Conservation (phyloP, 768 basidiomycete species). For the Xerocomus spinulosus region DNA sequence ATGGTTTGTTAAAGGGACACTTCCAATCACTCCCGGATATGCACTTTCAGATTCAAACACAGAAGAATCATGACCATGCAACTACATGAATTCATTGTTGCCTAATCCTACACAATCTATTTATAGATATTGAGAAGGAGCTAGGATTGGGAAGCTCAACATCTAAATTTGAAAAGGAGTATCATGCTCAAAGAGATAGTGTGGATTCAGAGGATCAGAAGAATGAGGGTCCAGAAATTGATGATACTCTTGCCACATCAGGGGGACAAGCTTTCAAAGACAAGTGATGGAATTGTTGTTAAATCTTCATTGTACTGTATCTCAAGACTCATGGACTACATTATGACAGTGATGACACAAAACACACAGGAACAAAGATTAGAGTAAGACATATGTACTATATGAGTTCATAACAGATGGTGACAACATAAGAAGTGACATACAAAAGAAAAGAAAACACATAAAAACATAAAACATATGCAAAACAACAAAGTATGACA, state of each 20-base stretch:
- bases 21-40: constrained; percentile 9
- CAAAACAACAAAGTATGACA: no score
- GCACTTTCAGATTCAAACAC: constrained; percentile 3
- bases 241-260: not conserved
- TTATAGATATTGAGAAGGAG: constrained; percentile 10
- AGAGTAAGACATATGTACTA: no score
- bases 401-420: no score
- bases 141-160: not conserved
- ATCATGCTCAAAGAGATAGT: not conserved
- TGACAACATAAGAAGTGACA: no score
- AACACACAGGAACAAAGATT: no score
- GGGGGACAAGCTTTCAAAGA: not conserved
- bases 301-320: no score
- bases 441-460: no score
- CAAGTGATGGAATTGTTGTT: not conserved
- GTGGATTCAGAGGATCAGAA: not conserved
- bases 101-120: constrained; percentile 12
- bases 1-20: constrained; percentile 11
- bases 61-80: not conserved
- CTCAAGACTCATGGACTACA: no score
- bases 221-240: not conserved
- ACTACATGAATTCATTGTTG: constrained; percentile 5
- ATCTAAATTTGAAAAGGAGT: not conserved
- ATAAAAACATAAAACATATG: no score
- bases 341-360: no score